Evolutionary conservation across 1,139 yeast genomes (phyloP), one percentile per base, ranked within the genome.

Genomic region (Suhomyces chickasaworum): DNA sequence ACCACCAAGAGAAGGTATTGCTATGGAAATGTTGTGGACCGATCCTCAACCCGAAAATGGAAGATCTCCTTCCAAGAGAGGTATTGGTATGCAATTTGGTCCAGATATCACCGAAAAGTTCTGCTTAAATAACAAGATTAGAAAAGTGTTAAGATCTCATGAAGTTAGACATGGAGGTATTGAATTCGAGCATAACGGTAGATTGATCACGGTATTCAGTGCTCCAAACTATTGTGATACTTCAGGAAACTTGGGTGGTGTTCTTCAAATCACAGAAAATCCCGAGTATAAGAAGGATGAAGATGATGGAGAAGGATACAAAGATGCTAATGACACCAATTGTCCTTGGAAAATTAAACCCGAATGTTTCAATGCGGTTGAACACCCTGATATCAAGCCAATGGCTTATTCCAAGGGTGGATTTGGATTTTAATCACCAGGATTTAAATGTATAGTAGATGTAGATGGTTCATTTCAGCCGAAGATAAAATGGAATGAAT

Each of bases 201-300:
- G 84, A 57, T 79, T 93, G 44, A 81, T 90, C 48, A 93, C 99
- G 0, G 96, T 93, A 18, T 93, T 93, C 66, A 85, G 95, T 66
- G 99, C 99, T 0, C 99, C 99, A 34, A 91, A 95, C 66, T 93
- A 93, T 66, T 91, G 98, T 69, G 99, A 95, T 61, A 74, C 86
- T 15, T 90, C 89, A 46, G 96, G 96, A 13, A 93, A 93, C 65
- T 66, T 80, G 54, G 99, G 98, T 44, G 99, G 96, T 9, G 87
- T 87, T 47, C 83, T 91, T 45, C 86, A 89, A 58, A 68, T 84
- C 48, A 65, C 69, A 2, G 77, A 70, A 42, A 74, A 74, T 55
- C 21, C 47, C 1, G 43, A 53, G 4, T 75, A 74, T 51, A 63
- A 69, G 49, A 55, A 60, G 1, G 58, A 53, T 4, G 50, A 57